Evolutionary conservation across 306 rosid species (phyloP).

Genomic region (Malus orientalis): DNA sequence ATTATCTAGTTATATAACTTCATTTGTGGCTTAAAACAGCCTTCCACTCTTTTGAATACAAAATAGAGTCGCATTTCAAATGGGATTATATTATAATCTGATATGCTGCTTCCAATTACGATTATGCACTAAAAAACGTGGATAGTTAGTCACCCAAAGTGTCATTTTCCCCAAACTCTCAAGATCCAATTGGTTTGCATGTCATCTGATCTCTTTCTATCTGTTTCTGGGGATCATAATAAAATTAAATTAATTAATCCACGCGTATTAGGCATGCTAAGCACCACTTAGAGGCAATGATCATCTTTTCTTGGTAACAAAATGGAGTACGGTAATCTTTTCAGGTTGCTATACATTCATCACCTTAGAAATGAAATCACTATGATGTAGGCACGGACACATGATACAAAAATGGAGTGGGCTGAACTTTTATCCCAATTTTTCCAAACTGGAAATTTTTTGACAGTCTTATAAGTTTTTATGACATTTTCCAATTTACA

Average conservation of each 20-base stretch:
- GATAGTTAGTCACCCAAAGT: background rate
- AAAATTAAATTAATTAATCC: background rate
- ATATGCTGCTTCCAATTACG: background rate
- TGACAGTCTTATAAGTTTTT: no score
- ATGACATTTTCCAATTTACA: background rate
- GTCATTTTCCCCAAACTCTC: background rate
- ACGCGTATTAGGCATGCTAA: background rate
- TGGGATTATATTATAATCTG: background rate
- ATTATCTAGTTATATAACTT: background rate
- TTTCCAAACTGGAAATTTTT: background rate
- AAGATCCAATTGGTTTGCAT: background rate
- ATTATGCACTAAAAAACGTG: background rate
- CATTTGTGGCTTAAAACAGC: background rate
- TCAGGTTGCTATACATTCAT: background rate
- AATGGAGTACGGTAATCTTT: background rate
- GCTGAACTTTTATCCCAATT: background rate
- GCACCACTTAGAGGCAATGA: background rate
- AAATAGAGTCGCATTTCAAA: background rate
- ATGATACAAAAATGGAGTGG: background rate
- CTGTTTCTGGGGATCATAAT: background rate
- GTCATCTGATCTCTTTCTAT: background rate
- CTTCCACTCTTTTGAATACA: background rate
- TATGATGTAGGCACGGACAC: background rate
- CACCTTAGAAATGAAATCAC: background rate
- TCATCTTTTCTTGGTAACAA: background rate